Percentiles rank a stretch among this genome's conserved stretches.
These are phyloP conservation scores for Diaporthe sp. DNA, from an alignment of 2,329 filamentous ascomycete species.

Conservation along the genomic window DNA sequence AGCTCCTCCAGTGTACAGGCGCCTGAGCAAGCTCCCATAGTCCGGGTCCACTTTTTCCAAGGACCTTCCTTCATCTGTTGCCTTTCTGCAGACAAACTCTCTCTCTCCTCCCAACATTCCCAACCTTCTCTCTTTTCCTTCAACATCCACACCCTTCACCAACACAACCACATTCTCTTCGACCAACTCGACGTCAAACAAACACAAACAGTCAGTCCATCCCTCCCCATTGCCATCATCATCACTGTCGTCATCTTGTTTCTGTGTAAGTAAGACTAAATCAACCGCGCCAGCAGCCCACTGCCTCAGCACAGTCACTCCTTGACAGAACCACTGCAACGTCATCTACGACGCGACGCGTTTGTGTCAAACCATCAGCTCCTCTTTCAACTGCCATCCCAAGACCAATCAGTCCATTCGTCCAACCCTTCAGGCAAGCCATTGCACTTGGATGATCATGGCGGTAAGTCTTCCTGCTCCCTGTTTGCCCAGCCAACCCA, in stretches of 20 bases:
- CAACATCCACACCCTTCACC: neutral
- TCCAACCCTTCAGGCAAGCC: constrained; percentile 4
- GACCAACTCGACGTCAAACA: neutral
- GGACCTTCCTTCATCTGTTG: neutral
- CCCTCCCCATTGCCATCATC: neutral
- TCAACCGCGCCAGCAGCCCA: neutral
- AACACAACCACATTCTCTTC: neutral
- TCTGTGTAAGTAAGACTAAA: neutral
- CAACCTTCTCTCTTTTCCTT: constrained; percentile 14
- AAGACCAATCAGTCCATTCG: neutral
- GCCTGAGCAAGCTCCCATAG: neutral
- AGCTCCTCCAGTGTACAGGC: neutral
- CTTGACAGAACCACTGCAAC: constrained; percentile 4
- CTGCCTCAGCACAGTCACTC: constrained; percentile 5
- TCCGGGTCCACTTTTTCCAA: neutral
- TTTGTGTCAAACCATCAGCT: neutral
- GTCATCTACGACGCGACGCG: neutral
- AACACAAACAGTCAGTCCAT: constrained; percentile 5
- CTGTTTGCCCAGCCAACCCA: neutral
- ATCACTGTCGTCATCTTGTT: neutral
- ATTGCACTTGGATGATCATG: constrained; percentile 7
- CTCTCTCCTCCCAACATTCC: neutral
- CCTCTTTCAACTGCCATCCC: neutral
- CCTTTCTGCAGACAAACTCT: constrained; percentile 1
- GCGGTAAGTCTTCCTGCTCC: constrained; percentile 1